Evolutionary conservation across 345 rosid genomes (phyloP).

Genomic region (Psidium friedrichsthalianum): DNA sequence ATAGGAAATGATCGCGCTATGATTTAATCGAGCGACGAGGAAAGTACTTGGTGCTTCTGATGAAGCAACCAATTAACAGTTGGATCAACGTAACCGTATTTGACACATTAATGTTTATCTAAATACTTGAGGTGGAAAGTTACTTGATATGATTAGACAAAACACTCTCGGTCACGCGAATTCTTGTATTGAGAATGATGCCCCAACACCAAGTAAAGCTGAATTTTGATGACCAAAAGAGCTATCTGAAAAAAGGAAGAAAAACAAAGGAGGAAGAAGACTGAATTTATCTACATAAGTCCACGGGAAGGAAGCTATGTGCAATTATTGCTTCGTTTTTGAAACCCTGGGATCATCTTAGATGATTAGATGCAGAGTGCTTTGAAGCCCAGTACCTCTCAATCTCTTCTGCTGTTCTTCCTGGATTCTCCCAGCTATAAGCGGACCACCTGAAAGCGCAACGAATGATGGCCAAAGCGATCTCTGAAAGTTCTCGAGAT

Average conservation of each 20-base stretch:
- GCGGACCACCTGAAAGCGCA: constrained; percentile 37
- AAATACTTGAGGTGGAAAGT: neutral
- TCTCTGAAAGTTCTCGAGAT: neutral
- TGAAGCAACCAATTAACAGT: too few species aligned
- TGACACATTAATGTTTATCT: neutral
- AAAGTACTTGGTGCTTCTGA: too few species aligned
- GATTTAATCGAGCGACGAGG: too few species aligned
- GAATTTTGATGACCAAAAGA: neutral
- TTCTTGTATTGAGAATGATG: neutral
- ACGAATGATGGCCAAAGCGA: neutral
- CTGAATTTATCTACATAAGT: neutral
- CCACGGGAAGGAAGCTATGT: neutral
- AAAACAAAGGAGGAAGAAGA: neutral
- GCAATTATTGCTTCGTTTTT: neutral
- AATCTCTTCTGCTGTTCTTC: constrained; percentile 55
- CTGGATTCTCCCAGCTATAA: constrained; percentile 57
- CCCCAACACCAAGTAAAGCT: neutral
- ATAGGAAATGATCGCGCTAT: too few species aligned
- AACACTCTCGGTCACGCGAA: neutral
- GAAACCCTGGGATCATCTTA: neutral
- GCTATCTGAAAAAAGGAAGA: neutral
- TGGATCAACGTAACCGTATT: neutral
- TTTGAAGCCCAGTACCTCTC: constrained; percentile 47
- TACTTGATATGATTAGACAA: neutral
- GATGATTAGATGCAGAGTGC: constrained; percentile 1